Percentiles rank a stretch among this genome's conserved stretches.
Conservation (phyloP, 2,329 filamentous ascomycete species). For the Pseudogymnoascus sp. region DNA sequence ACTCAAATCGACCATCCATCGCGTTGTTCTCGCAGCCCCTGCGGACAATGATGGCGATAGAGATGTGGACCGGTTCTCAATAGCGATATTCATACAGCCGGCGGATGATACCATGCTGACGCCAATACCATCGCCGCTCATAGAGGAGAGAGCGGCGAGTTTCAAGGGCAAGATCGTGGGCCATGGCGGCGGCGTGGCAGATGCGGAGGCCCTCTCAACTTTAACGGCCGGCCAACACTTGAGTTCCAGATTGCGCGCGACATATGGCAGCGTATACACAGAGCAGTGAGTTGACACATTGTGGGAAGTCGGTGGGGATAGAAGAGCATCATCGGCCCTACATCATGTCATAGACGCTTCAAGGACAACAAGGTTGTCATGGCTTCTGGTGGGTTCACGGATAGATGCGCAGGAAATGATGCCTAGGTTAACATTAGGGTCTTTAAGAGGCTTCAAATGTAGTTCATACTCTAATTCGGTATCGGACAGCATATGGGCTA, state of each 20-base stretch:
- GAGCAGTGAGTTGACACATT: slow-evolving; percentile 24
- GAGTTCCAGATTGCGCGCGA: slow-evolving; percentile 51
- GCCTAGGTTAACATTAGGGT: too few relatives aligned
- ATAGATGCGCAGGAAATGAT: too few relatives aligned
- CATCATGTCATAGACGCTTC: not conserved
- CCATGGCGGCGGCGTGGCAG: slow-evolving; percentile 22
- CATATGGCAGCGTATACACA: slow-evolving; percentile 49
- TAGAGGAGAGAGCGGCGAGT: slow-evolving; percentile 33
- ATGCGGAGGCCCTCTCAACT: slow-evolving; percentile 39
- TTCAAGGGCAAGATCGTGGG: not conserved
- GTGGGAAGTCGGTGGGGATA: not conserved
- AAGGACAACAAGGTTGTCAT: too few relatives aligned
- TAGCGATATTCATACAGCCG: slow-evolving; percentile 64
- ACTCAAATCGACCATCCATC: slow-evolving; percentile 79
- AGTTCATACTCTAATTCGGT: too few relatives aligned
- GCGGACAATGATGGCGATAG: slow-evolving; percentile 39
- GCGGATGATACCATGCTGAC: slow-evolving; percentile 44
- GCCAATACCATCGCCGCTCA: slow-evolving; percentile 53
- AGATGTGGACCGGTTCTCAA: slow-evolving; percentile 48
- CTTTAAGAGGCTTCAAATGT: too few relatives aligned
- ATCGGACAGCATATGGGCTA: too few relatives aligned
- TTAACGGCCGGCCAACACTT: slow-evolving; percentile 59
- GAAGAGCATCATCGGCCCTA: not conserved
- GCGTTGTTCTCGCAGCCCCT: slow-evolving; percentile 64
- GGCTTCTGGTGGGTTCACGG: too few relatives aligned